phyloP scores from a whole-genome alignment of 345 rosid genomes.

The Mangifera indica region DNA sequence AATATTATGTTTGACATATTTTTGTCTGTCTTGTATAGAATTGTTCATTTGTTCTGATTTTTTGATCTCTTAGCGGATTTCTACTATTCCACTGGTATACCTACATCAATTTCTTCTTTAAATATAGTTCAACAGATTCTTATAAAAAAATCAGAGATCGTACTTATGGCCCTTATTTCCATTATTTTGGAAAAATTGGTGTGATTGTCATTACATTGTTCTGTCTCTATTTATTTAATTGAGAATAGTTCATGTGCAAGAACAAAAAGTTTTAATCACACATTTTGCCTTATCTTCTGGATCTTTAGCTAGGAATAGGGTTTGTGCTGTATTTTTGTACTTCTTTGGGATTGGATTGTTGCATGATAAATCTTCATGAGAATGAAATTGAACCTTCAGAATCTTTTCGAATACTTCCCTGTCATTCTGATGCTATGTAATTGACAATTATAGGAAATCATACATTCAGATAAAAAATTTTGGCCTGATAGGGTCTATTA shows the following conservation, averaged over 20 bases:
- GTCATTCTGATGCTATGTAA: too few relatives aligned
- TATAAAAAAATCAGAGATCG: not conserved
- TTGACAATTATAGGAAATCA: not conserved
- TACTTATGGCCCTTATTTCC: not conserved
- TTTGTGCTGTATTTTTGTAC: not conserved
- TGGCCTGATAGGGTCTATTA: not conserved
- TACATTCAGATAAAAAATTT: not conserved
- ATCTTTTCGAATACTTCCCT: too few relatives aligned
- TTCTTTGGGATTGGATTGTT: not conserved
- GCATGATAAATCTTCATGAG: not conserved
- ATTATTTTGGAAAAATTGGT: not conserved
- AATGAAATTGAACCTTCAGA: not conserved
- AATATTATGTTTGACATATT: too few relatives aligned
- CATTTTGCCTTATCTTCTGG: too few relatives aligned
- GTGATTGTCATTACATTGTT: not conserved
- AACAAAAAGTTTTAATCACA: not conserved
- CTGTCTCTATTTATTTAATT: not conserved
- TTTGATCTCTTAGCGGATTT: too few relatives aligned
- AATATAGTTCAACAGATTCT: too few relatives aligned
- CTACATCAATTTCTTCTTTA: too few relatives aligned
- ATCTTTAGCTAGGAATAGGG: not conserved
- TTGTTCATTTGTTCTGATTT: too few relatives aligned
- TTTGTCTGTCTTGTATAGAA: too few relatives aligned
- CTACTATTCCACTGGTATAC: too few relatives aligned
- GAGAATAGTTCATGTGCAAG: not conserved